Evolutionary conservation across 2,329 filamentous ascomycete genomes (phyloP).

Genomic region (Claviceps sp.): DNA sequence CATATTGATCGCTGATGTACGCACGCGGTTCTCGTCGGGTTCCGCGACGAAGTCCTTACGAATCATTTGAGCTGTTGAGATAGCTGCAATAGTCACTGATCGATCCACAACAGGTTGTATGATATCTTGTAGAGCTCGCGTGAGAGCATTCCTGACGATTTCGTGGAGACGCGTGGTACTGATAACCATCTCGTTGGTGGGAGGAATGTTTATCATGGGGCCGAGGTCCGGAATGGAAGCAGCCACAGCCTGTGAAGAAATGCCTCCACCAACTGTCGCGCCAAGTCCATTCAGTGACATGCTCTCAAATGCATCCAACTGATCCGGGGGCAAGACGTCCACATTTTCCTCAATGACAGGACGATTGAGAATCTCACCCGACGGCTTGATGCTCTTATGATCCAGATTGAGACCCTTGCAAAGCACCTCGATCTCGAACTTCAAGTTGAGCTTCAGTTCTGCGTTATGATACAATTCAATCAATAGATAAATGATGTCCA

Average conservation of each 20-base stretch:
- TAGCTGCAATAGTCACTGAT: slow-evolving; percentile 94
- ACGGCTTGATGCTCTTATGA: slow-evolving; percentile 80
- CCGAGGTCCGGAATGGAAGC: slow-evolving; percentile 75
- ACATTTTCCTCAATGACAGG: slow-evolving; percentile 48
- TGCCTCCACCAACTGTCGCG: slow-evolving; percentile 53
- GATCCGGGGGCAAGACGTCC: slow-evolving; percentile 49
- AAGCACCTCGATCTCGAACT: slow-evolving; percentile 96
- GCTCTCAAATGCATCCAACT: slow-evolving; percentile 70
- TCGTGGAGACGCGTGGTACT: slow-evolving; percentile 52
- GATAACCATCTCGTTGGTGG: slow-evolving; percentile 66
- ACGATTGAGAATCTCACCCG: slow-evolving; percentile 71
- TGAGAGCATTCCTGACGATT: slow-evolving; percentile 77
- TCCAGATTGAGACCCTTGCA: slow-evolving; percentile 89
- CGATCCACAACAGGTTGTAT: slow-evolving; percentile 95
- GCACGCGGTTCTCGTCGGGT: slow-evolving; percentile 73
- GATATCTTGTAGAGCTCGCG: slow-evolving; percentile 85
- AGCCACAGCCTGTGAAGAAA: slow-evolving; percentile 66
- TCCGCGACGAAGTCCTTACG: slow-evolving; percentile 95
- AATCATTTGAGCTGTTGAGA: slow-evolving; percentile 89
- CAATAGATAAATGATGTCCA: slow-evolving; percentile 85
- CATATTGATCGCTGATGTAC: slow-evolving; percentile 80
- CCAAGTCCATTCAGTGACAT: slow-evolving; percentile 64
- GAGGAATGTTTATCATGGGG: slow-evolving; percentile 66
- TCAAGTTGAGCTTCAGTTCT: slow-evolving; percentile 89
- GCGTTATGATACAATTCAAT: slow-evolving; percentile 90